These are phyloP conservation scores for Aspergillus piperis DNA, from an alignment of 2,329 filamentous ascomycete species.

Conservation along the genomic window DNA sequence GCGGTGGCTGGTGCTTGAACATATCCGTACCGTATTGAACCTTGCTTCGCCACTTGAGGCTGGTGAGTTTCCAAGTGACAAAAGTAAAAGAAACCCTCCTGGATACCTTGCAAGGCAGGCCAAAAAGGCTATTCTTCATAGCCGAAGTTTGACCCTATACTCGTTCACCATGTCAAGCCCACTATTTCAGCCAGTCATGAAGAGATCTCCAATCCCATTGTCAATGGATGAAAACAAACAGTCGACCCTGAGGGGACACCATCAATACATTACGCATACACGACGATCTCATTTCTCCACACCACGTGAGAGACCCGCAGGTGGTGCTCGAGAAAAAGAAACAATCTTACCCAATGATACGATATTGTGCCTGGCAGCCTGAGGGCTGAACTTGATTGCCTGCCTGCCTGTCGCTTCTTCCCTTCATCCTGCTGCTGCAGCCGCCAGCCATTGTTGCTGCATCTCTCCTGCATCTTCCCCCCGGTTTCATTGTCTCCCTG, in stretches of 20 bases:
- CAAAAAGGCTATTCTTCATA: neutral
- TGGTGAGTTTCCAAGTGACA: neutral
- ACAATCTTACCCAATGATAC: neutral
- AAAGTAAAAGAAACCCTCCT: neutral
- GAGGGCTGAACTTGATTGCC: neutral
- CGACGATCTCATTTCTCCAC: slow-evolving; percentile 6
- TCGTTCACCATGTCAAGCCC: neutral
- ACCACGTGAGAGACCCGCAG: slow-evolving; percentile 9
- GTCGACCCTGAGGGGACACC: neutral
- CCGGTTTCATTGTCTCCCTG: neutral
- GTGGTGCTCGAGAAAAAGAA: neutral
- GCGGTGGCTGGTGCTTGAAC: neutral
- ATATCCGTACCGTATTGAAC: neutral
- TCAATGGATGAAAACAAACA: neutral
- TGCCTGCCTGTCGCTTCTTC: neutral
- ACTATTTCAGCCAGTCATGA: too few species aligned
- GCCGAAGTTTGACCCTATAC: neutral
- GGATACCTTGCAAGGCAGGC: neutral
- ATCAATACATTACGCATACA: neutral
- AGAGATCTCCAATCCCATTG: neutral
- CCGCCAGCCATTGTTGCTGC: slow-evolving; percentile 6
- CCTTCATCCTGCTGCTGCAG: neutral
- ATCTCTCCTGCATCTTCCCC: slow-evolving; percentile 3
- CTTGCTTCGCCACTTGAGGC: neutral
- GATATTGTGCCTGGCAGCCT: neutral